phyloP scores from a whole-genome alignment of 768 basidiomycete species.

The Multifurca ochricompacta region DNA sequence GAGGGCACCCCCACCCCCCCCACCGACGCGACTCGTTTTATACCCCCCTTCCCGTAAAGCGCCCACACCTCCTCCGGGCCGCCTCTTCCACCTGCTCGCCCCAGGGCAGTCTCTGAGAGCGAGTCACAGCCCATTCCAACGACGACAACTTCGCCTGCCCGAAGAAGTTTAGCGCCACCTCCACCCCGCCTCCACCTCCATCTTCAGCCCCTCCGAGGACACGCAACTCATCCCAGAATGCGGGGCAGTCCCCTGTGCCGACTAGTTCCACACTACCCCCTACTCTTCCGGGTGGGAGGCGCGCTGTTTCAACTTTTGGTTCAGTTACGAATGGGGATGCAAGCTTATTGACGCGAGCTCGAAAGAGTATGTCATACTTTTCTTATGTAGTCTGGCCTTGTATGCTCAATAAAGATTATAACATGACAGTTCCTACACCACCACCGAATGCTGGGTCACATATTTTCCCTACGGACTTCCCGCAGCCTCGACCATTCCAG shows the following conservation, averaged over 20 bases:
- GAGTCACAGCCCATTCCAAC: not conserved
- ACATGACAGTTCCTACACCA: conserved; percentile 41
- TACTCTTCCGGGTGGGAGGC: conserved; percentile 1
- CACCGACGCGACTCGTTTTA: conserved; percentile 15
- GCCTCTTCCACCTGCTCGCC: conserved; percentile 26
- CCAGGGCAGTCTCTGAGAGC: conserved; percentile 19
- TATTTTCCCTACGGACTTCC: conserved; percentile 71
- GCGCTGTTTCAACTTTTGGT: not conserved
- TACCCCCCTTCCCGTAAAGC: conserved; percentile 15
- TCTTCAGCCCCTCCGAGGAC: conserved; percentile 19
- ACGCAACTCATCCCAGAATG: conserved; percentile 17
- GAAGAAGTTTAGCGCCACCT: conserved; percentile 21
- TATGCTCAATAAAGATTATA: conserved; percentile 4
- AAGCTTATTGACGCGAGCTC: not conserved
- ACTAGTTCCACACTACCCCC: not conserved
- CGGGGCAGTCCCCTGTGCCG: not conserved
- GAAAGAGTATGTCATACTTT: conserved; percentile 7
- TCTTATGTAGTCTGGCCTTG: too few species aligned
- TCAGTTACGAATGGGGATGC: conserved; percentile 5
- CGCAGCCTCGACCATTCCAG: conserved; percentile 62
- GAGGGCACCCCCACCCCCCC: conserved; percentile 18
- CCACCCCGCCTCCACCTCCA: conserved; percentile 24
- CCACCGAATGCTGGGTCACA: conserved; percentile 60
- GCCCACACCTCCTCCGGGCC: conserved; percentile 17
- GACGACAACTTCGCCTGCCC: conserved; percentile 8